These are phyloP conservation scores for Peronospora farinosa DNA, from an alignment of 352 stramenopile species.

Conservation along the genomic window DNA sequence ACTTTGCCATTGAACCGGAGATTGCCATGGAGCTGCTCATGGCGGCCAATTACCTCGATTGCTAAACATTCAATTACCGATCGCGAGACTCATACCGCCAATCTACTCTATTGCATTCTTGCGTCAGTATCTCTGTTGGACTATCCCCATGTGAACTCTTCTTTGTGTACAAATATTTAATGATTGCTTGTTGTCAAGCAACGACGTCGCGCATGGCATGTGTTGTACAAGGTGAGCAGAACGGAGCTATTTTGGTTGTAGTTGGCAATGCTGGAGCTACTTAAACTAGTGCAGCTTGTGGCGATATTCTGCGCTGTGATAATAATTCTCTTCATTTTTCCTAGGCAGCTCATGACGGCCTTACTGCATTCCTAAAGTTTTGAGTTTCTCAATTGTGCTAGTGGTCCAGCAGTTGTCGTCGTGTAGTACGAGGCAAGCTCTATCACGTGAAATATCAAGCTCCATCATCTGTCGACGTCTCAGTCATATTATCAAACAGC, in stretches of 20 bases:
- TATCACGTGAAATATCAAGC: conserved; percentile 3
- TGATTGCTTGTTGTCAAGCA: neutral
- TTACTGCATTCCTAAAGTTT: conserved; percentile 19
- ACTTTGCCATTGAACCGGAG: conserved; percentile 98
- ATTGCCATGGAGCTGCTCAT: conserved; percentile 96
- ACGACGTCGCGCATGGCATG: neutral
- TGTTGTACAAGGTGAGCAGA: too few relatives aligned
- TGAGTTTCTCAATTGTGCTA: conserved; percentile 25
- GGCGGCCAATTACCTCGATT: conserved; percentile 96
- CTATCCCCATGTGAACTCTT: too few relatives aligned
- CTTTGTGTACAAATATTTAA: too few relatives aligned
- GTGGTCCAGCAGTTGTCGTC: conserved; percentile 43
- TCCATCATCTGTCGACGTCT: neutral
- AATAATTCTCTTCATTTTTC: conserved; percentile 18
- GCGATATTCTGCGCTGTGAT: conserved; percentile 31
- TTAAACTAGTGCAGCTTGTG: conserved; percentile 1
- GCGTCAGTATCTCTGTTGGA: conserved; percentile 1
- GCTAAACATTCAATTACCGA: conserved; percentile 11
- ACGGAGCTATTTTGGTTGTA: too few relatives aligned
- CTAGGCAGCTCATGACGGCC: conserved; percentile 11
- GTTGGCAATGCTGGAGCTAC: too few relatives aligned
- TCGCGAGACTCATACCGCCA: conserved; percentile 25
- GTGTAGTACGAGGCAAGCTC: conserved; percentile 57
- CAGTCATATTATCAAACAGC: conserved; percentile 24
- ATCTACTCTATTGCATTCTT: conserved; percentile 8